These are phyloP conservation scores for Tuber umbilicatum DNA, from an alignment of 495 filamentous ascomycete species.

Conservation along the genomic window DNA sequence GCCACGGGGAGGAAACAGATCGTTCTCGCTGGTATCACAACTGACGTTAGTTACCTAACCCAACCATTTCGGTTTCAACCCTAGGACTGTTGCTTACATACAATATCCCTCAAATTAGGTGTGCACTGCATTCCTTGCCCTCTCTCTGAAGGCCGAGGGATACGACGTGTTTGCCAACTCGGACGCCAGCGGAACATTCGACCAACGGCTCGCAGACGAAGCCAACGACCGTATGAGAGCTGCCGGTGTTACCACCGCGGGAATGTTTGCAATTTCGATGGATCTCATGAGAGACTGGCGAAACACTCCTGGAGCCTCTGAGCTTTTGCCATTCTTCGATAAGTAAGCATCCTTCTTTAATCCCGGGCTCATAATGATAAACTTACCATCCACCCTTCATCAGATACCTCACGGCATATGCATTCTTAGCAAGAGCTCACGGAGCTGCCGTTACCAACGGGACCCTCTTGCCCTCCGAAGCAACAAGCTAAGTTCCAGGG, in stretches of 20 bases:
- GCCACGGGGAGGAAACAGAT: conserved; percentile 63
- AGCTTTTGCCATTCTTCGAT: conserved; percentile 63
- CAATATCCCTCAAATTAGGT: conserved; percentile 36
- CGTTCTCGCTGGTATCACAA: conserved; percentile 67
- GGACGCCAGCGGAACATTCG: conserved; percentile 63
- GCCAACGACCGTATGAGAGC: conserved; percentile 60
- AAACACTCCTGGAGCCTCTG: conserved; percentile 55
- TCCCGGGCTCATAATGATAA: not conserved
- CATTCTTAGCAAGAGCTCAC: conserved; percentile 48
- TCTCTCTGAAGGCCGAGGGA: conserved; percentile 63
- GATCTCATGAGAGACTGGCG: conserved; percentile 79
- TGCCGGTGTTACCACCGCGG: conserved; percentile 61
- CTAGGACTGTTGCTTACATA: not conserved
- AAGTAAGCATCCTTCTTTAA: conserved; percentile 43
- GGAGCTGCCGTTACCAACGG: conserved; percentile 46
- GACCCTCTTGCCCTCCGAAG: conserved; percentile 48
- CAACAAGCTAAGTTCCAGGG: conserved; percentile 7
- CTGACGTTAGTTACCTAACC: conserved; percentile 57
- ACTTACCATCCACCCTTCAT: conserved; percentile 11
- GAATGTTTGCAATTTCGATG: conserved; percentile 59
- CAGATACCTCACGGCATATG: conserved; percentile 47
- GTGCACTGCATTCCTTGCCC: conserved; percentile 63
- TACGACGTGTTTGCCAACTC: conserved; percentile 73
- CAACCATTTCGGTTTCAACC: conserved; percentile 2
- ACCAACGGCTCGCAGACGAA: conserved; percentile 51